Evolutionary conservation across 306 rosid genomes (phyloP), one percentile per base, ranked within the genome.

Genomic region (Vigna radiata): DNA sequence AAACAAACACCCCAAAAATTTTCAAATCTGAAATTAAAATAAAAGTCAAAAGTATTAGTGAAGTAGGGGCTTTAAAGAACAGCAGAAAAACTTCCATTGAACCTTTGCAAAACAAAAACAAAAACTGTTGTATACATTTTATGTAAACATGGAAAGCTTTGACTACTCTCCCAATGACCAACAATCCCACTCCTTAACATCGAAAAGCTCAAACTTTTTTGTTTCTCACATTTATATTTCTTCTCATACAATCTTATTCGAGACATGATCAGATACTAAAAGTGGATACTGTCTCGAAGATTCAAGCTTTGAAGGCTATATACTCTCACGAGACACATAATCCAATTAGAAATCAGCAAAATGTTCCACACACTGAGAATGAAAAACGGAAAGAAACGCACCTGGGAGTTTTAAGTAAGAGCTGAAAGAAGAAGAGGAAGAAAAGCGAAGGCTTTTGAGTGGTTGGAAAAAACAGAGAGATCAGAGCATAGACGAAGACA

Each of bases 401-500:
- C 85, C 82, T 58, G 55, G 14, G 55, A 6, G 69, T 55, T 76
- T 72, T 25, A 62, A 10, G 6, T 10, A 58, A 47, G 79, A 70
- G 23, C 41, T 50, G 73, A 33, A 31, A 55, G 15, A 55, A 53
- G 58, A 49, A 62, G 75, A 25, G 16, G 65, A 39, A 31, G 36
- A 18, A 27, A 12, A 63, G 25, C 0, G 10, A 21, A 27, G 19
- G 19, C 1, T 44, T 54, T 8, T 67, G 33, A 4, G 65, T 8
- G 14, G 54, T 52, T 68, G 46, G 4, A 33, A 4, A 46, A 16
- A 65, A 55, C 39, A 78, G 64, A 78, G 60, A 66, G 21, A 17
- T 14, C 6, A 37, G 7, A 17, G 18, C 6, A 27, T 9, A 46
- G 11, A 1, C 3, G 55, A 37, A 66, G 25, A 5, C 1, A 49